Conservation (phyloP, 2,329 filamentous ascomycete species). For the Sphaerulina musiva region DNA sequence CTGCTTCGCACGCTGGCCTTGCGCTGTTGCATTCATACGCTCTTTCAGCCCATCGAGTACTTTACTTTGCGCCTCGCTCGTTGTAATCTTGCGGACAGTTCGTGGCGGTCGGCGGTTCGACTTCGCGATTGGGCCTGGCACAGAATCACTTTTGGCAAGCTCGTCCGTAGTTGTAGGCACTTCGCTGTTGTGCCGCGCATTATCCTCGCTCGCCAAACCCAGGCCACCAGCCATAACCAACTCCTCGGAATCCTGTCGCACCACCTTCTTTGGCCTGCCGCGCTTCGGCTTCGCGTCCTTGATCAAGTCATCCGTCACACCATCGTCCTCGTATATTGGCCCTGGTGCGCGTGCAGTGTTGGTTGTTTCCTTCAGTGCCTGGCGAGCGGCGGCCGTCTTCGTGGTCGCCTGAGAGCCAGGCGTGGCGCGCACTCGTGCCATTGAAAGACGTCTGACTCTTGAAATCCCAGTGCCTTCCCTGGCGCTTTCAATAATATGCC, state of each 20-base stretch:
- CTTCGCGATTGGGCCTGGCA: constrained; percentile 13
- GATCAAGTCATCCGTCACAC: constrained; percentile 25
- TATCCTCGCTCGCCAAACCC: constrained; percentile 14
- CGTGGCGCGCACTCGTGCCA: constrained; percentile 29
- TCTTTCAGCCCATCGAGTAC: constrained; percentile 32
- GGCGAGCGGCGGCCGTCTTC: constrained; percentile 16
- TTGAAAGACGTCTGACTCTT: constrained; percentile 8
- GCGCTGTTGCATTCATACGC: constrained; percentile 30
- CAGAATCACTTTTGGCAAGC: constrained; percentile 24
- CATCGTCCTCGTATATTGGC: constrained; percentile 23
- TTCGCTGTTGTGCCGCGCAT: constrained; percentile 12
- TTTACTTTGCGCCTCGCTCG: constrained; percentile 25
- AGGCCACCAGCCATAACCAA: constrained; percentile 29
- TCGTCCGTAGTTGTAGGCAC: constrained; percentile 21
- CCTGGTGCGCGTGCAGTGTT: constrained; percentile 24
- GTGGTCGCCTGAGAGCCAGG: constrained; percentile 15
- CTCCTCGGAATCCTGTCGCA: constrained; percentile 20
- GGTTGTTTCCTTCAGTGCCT: constrained; percentile 29
- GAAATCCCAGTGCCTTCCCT: constrained; percentile 5
- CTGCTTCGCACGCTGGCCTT: constrained; percentile 18
- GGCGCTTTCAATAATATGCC: background rate
- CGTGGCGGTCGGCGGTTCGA: constrained; percentile 21
- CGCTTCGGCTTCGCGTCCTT: constrained; percentile 24
- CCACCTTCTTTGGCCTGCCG: constrained; percentile 19
- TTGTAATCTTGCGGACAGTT: constrained; percentile 25